Evolutionary conservation across 176 grass and related monocot species (phyloP).

Genomic region (Oryza rufipogon): DNA sequence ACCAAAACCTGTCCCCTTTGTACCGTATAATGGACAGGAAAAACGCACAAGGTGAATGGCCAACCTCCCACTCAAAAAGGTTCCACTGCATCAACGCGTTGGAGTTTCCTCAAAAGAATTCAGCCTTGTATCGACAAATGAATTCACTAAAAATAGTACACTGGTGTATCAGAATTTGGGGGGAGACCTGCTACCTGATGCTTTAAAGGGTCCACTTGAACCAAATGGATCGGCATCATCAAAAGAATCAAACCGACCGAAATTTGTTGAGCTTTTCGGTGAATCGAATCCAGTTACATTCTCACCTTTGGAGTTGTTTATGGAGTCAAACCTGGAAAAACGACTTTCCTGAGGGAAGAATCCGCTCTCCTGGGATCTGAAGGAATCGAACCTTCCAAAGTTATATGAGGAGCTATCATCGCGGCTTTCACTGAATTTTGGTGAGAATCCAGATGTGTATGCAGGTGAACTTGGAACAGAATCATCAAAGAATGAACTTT

Average conservation of each 20-base stretch:
- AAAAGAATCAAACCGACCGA: conserved; percentile 91
- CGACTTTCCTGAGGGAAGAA: conserved; percentile 63
- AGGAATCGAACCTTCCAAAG: conserved; percentile 86
- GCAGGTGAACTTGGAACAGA: conserved; percentile 93
- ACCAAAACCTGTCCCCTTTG: conserved; percentile 36
- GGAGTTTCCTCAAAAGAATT: conserved; percentile 29
- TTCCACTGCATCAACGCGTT: background rate
- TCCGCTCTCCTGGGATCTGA: conserved; percentile 76
- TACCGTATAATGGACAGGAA: conserved; percentile 32
- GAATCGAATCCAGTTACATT: conserved; percentile 62
- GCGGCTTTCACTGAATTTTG: conserved; percentile 62
- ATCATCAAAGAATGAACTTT: conserved; percentile 89
- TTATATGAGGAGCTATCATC: conserved; percentile 62
- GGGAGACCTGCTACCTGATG: conserved; percentile 67
- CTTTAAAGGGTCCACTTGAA: conserved; percentile 87
- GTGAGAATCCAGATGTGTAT: conserved; percentile 76
- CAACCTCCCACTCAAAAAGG: conserved; percentile 11
- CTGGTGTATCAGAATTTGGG: conserved; percentile 57
- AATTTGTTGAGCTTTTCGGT: conserved; percentile 58
- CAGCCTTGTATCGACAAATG: conserved; percentile 33
- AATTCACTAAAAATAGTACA: background rate
- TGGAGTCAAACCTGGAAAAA: conserved; percentile 85
- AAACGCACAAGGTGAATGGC: conserved; percentile 33
- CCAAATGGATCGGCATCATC: conserved; percentile 94
- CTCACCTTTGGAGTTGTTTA: conserved; percentile 61